phyloP scores from a whole-genome alignment of 208 protist genomes.

The Herpetomonas tarakana region DNA sequence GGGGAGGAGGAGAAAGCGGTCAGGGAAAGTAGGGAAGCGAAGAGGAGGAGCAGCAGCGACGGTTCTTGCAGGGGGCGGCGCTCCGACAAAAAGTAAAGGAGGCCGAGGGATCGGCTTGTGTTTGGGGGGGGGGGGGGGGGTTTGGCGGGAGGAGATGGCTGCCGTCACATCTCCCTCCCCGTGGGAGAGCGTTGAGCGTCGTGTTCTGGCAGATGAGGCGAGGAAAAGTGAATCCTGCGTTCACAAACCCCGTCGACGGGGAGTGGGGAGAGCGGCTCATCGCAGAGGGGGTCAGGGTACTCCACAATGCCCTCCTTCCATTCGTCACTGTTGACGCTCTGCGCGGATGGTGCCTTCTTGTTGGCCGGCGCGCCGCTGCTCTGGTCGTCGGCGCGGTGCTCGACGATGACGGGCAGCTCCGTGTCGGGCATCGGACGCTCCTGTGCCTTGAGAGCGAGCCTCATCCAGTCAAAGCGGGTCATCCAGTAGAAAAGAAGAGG shows the following conservation, averaged over 20 bases:
- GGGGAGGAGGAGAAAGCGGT: not conserved
- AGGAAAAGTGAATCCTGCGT: too few species aligned
- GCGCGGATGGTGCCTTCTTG: not conserved
- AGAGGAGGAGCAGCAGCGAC: too few species aligned
- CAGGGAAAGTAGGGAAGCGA: not conserved
- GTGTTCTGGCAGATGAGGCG: too few species aligned
- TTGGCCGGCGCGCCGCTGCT: not conserved
- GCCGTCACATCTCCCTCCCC: too few species aligned
- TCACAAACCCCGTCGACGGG: not conserved
- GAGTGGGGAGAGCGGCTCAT: not conserved
- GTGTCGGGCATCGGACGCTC: slow-evolving; percentile 1
- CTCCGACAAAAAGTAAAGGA: not conserved
- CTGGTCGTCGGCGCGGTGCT: not conserved
- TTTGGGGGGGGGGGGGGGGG: too few species aligned
- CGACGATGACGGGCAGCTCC: not conserved
- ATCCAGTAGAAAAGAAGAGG: slow-evolving; percentile 44
- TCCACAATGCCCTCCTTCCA: not conserved
- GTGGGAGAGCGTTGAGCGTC: too few species aligned
- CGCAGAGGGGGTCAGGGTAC: not conserved
- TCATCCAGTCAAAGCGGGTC: slow-evolving; percentile 48
- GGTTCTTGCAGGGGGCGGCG: too few species aligned
- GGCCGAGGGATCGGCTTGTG: not conserved
- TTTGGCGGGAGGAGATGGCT: too few species aligned
- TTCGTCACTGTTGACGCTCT: not conserved
- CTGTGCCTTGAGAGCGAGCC: slow-evolving; percentile 38